phyloP scores from a whole-genome alignment of 2,329 filamentous ascomycete genomes.

The Fusarium sp. region DNA sequence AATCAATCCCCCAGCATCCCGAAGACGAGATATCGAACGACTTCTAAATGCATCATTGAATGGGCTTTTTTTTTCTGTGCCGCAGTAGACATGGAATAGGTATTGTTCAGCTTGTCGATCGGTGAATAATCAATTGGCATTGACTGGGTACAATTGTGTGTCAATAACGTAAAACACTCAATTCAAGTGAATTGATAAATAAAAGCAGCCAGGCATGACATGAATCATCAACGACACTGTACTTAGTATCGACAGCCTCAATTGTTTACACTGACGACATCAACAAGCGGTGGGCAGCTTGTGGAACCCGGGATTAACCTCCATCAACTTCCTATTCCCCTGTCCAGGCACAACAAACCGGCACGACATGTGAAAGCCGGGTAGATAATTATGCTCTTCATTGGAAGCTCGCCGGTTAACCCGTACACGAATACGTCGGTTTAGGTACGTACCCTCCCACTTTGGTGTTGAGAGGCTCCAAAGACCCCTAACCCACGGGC shows the following conservation, averaged over 20 bases:
- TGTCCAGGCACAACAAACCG: background rate
- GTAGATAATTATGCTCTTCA: background rate
- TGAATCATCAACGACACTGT: background rate
- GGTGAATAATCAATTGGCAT: background rate
- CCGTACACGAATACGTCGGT: constrained; percentile 4
- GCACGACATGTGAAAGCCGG: background rate
- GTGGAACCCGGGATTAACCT: constrained; percentile 8
- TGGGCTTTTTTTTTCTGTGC: constrained; percentile 4
- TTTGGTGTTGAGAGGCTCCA: background rate
- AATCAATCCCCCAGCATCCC: constrained; percentile 18
- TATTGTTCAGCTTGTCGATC: background rate
- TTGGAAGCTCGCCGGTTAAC: background rate
- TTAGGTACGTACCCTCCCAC: background rate
- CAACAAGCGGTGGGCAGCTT: constrained; percentile 9
- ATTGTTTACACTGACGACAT: background rate
- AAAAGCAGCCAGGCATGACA: background rate
- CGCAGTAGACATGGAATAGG: background rate
- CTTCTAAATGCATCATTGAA: background rate
- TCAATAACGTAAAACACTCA: background rate
- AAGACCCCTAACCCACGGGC: constrained; percentile 37
- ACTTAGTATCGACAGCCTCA: background rate
- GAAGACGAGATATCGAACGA: constrained; percentile 37
- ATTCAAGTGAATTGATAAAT: background rate
- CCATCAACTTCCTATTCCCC: background rate
- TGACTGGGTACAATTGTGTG: background rate